Base-by-base conservation (phyloP, 2,329 filamentous ascomycete species). In the Penicillium corylophilum region DNA sequence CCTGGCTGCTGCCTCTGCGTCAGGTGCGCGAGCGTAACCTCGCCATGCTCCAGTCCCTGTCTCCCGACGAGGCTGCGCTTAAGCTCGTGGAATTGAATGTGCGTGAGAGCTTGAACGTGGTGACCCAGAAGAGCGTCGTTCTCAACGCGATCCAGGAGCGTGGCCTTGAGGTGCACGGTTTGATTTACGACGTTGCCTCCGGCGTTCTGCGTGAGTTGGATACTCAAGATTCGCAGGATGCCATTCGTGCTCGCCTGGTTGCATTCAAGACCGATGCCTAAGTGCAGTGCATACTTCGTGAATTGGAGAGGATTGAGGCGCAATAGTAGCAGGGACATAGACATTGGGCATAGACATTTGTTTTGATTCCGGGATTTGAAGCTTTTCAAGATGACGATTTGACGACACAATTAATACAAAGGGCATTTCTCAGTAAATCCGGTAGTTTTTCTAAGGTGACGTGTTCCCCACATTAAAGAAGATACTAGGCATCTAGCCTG, bases 71-170 rank as follows among this genome's bases (percentile, higher is more conserved):
- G 44, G 79, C 82, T 44, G 78, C 78, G 1, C 71, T 81, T 10
- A 83, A 83, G 59, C 74, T 95, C 55, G 86, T 87, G 5, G 88
- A 93, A 76, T 74, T 92, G 64, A 94, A 94, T 68, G 88, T 95
- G 16, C 77, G 84, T 60, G 77, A 81, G 29, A 86, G 88, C 22
- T 77, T 93, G 52, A 77, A 84, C 60, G 80, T 83, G 18, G 72
- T 94, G 51, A 82, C 86, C 76, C 79, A 83, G 66, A 91, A 90
- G 71, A 77, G 79, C 44, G 80, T 82, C 22, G 80, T 95, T 26
- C 79, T 85, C 63, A 85, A 89, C 55, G 89, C 88, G 23, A 82
- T 91, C 53, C 71, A 77, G 57, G 84, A 90, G 62, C 78, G 88
- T 24, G 87, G 86, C 1, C 71, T 95, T 38, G 76, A 86, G 71